phyloP scores from a whole-genome alignment of 352 stramenopile genomes.

The Globisporangium okanoganense region DNA sequence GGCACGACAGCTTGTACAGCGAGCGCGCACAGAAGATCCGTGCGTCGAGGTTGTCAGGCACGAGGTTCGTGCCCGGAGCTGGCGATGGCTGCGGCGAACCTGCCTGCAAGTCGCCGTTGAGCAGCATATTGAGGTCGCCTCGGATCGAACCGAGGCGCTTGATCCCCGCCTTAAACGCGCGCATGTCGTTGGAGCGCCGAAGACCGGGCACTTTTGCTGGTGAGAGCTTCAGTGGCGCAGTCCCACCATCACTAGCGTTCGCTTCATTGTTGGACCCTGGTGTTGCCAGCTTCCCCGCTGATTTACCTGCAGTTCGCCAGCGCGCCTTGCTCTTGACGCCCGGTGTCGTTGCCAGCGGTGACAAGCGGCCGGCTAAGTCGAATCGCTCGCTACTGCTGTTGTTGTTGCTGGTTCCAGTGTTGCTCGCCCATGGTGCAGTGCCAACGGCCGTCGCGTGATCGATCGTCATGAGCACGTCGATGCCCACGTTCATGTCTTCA shows the following conservation, averaged over 20 bases:
- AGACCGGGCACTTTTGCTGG: not conserved
- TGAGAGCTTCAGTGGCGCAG: not conserved
- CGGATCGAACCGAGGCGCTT: conserved; percentile 36
- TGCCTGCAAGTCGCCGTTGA: conserved; percentile 17
- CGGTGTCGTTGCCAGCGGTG: not conserved
- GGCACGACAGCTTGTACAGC: conserved; percentile 78
- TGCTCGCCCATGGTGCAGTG: conserved; percentile 6
- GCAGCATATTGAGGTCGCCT: conserved; percentile 25
- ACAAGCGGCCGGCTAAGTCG: not conserved
- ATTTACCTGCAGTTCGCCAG: conserved; percentile 7
- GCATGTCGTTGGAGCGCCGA: not conserved
- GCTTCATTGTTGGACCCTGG: not conserved
- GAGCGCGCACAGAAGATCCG: conserved; percentile 65
- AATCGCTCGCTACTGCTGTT: conserved; percentile 10
- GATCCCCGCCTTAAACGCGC: conserved; percentile 6
- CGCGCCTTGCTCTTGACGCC: conserved; percentile 12
- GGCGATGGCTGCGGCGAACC: not conserved
- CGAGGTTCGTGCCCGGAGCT: not conserved
- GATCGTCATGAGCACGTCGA: conserved; percentile 31
- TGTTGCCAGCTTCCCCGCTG: not conserved
- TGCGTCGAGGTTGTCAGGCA: conserved; percentile 44
- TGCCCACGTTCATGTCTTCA: conserved; percentile 32
- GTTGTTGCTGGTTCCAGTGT: not conserved
- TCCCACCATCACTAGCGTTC: not conserved
- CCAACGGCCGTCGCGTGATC: conserved; percentile 16